Percentiles rank a stretch among this genome's conserved stretches.
These are phyloP conservation scores for Nyssa sinensis DNA, from an alignment of 148 eudicot genomes.

Conservation along the genomic window DNA sequence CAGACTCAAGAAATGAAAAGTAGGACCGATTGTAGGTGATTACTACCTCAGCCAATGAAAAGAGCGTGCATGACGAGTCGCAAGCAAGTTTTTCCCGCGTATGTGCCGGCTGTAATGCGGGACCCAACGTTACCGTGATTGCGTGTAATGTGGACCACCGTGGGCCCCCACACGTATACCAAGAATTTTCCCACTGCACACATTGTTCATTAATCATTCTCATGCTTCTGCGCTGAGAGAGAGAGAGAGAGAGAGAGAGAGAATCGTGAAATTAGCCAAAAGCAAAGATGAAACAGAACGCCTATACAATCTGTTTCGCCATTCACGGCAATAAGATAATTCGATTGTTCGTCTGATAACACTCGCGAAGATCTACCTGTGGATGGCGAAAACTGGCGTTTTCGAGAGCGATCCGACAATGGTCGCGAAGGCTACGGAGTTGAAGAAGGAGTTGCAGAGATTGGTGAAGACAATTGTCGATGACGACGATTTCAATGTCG, in stretches of 20 bases:
- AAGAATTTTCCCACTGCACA: background rate
- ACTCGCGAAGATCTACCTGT: background rate
- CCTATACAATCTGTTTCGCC: background rate
- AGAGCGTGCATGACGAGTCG: background rate
- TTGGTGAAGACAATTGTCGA: conserved; percentile 49
- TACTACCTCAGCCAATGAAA: too few species aligned
- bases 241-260: background rate
- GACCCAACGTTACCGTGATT: conserved; percentile 11
- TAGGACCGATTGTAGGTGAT: background rate
- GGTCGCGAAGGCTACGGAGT: conserved; percentile 39
- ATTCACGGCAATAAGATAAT: background rate
- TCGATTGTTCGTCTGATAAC: background rate
- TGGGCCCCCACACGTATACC: background rate
- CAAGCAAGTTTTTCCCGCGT: conserved; percentile 5
- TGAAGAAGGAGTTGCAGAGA: conserved; percentile 56
- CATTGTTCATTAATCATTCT: background rate
- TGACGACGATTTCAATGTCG: conserved; percentile 34
- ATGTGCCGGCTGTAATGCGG: conserved; percentile 23
- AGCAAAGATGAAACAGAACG: background rate
- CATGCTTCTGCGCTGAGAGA: background rate
- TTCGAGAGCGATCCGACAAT: conserved; percentile 38
- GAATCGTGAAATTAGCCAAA: background rate
- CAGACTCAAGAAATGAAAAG: too few species aligned
- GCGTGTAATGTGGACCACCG: conserved; percentile 20
- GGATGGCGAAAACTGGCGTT: conserved; percentile 64